A percentile compares a stretch with the other conserved stretches of the same genome.
phyloP scores from a whole-genome alignment of 2,329 filamentous ascomycete species.

The Didymella pomorum region DNA sequence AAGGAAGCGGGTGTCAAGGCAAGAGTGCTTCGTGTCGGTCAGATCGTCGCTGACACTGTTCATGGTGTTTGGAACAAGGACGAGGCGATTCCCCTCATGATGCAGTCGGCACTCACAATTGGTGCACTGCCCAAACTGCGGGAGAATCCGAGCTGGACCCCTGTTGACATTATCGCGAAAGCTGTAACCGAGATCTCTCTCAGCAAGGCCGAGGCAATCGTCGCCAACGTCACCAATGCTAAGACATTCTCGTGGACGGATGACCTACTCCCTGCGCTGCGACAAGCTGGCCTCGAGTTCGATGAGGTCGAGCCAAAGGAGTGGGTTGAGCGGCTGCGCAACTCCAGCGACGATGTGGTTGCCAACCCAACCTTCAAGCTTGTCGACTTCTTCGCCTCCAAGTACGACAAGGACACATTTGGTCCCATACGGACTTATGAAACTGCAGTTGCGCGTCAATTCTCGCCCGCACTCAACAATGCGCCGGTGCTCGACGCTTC shows the following conservation, averaged over 20 bases:
- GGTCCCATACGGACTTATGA: slow-evolving; percentile 27
- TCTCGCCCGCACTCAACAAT: slow-evolving; percentile 27
- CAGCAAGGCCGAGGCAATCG: slow-evolving; percentile 34
- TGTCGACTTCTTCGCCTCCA: slow-evolving; percentile 61
- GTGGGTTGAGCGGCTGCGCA: slow-evolving; percentile 47
- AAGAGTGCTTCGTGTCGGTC: slow-evolving; percentile 49
- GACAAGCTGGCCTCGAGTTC: slow-evolving; percentile 50
- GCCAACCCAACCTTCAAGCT: slow-evolving; percentile 63
- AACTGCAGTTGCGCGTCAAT: slow-evolving; percentile 23
- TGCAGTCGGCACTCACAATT: slow-evolving; percentile 57
- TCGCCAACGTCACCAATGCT: slow-evolving; percentile 65
- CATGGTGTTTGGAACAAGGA: slow-evolving; percentile 60
- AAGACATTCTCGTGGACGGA: slow-evolving; percentile 60
- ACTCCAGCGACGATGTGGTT: slow-evolving; percentile 58
- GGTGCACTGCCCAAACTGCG: slow-evolving; percentile 57
- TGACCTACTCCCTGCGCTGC: slow-evolving; percentile 62
- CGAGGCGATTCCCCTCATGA: slow-evolving; percentile 61
- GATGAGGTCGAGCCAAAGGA: slow-evolving; percentile 36
- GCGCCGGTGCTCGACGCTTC: slow-evolving; percentile 25
- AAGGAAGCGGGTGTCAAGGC: slow-evolving; percentile 30
- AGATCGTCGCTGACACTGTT: slow-evolving; percentile 59
- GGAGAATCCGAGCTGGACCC: slow-evolving; percentile 47
- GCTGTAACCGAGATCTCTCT: slow-evolving; percentile 36
- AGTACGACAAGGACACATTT: slow-evolving; percentile 55
- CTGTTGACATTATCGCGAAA: slow-evolving; percentile 40